Percentiles rank a stretch among this genome's conserved stretches.
These are phyloP conservation scores for Lactarius indigo DNA, from an alignment of 768 basidiomycete species.

Conservation along the genomic window DNA sequence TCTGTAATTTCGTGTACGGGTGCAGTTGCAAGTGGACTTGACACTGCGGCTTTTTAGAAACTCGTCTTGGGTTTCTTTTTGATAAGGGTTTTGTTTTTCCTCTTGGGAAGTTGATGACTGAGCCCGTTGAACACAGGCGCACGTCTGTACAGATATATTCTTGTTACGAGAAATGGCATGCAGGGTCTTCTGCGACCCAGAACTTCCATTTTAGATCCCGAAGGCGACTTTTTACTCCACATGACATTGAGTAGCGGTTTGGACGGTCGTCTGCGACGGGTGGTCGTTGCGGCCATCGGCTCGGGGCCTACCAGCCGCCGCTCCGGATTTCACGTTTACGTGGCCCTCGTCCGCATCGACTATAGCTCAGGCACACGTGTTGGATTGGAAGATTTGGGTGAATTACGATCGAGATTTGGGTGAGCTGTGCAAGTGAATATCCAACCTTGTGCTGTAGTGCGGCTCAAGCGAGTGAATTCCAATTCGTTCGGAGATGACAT, in stretches of 20 bases:
- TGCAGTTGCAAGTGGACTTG: background rate
- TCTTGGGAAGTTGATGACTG: background rate
- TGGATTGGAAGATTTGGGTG: background rate
- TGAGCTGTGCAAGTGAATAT: background rate
- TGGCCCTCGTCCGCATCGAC: background rate
- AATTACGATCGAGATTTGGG: background rate
- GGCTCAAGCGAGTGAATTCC: background rate
- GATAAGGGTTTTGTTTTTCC: background rate
- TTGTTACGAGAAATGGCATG: background rate
- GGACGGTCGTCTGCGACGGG: background rate
- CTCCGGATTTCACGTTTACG: background rate
- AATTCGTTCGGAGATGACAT: constrained; percentile 5
- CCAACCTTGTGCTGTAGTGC: background rate
- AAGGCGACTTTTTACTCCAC: background rate
- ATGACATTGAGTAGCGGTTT: background rate
- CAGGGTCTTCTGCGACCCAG: background rate
- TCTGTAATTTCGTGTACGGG: background rate
- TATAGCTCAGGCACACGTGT: background rate
- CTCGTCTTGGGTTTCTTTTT: background rate
- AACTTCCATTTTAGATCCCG: background rate
- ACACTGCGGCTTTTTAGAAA: background rate
- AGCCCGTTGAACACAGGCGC: background rate
- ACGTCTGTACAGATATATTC: background rate
- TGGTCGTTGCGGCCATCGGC: background rate
- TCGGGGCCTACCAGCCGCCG: background rate